A percentile compares a stretch with the other conserved stretches of the same genome.
Evolutionary conservation across 306 rosid species (phyloP).

Genomic region (Amphicarpaea edgeworthii): DNA sequence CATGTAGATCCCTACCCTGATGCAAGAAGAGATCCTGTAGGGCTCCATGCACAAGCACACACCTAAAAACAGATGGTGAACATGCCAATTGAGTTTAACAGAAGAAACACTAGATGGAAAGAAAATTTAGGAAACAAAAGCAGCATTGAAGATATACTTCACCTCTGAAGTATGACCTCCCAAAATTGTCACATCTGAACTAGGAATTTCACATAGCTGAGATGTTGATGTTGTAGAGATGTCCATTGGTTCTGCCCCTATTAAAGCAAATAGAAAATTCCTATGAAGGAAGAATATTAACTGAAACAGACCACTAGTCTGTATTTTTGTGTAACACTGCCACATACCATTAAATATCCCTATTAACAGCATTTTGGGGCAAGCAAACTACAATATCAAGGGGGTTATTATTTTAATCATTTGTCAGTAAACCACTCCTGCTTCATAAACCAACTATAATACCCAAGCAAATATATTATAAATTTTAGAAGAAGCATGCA

Average conservation of each 20-base stretch:
- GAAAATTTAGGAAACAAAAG: slow-evolving; percentile 6
- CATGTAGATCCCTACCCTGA: slow-evolving; percentile 74
- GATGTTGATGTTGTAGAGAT: slow-evolving; percentile 64
- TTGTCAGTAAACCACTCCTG: neutral
- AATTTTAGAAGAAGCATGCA: neutral
- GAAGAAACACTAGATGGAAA: slow-evolving; percentile 29
- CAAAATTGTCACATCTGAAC: slow-evolving; percentile 84
- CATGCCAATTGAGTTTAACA: slow-evolving; percentile 27
- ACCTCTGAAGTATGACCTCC: slow-evolving; percentile 99
- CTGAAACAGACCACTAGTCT: slow-evolving; percentile 3
- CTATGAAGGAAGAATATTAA: slow-evolving; percentile 38
- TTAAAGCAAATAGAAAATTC: slow-evolving; percentile 37
- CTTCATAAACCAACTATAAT: slow-evolving; percentile 33
- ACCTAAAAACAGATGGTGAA: slow-evolving; percentile 68
- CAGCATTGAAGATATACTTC: slow-evolving; percentile 46
- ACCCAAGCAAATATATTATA: slow-evolving; percentile 20
- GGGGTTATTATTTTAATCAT: slow-evolving; percentile 7
- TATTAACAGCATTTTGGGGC: slow-evolving; percentile 8
- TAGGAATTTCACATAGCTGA: slow-evolving; percentile 72
- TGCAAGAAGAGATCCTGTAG: slow-evolving; percentile 92
- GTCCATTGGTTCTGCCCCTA: slow-evolving; percentile 86
- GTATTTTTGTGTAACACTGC: neutral
- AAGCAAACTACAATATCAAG: slow-evolving; percentile 16
- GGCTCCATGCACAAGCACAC: slow-evolving; percentile 98
- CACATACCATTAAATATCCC: slow-evolving; percentile 27